Base-by-base conservation (phyloP, 768 basidiomycete genomes). In the Mycena vulgaris region DNA sequence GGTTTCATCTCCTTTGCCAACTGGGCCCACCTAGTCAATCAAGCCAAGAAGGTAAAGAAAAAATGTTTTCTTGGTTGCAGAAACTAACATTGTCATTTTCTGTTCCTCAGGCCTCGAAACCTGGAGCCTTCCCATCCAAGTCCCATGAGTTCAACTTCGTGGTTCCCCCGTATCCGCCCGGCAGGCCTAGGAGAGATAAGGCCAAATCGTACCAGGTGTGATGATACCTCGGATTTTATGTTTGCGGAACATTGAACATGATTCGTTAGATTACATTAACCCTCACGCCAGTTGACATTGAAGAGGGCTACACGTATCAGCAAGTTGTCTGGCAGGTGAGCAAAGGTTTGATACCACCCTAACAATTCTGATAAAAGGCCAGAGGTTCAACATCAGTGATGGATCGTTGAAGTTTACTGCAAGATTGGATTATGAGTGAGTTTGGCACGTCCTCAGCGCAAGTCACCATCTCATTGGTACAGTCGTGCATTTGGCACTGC, bases 311-410 rank as follows among this genome's bases (percentile, higher is more conserved):
- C 27, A 47, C 58, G 23, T 60, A 60, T 47, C 42, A 60, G 30
- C 28, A 60, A 47, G 45, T 60, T 16, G 58, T n/a, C 30, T 60
- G 58, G 58, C 58, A 60, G 45, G 58, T 60, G 45, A 31, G 30
- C 10, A 60, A 2, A 3, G 9, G 9, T 30, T 33, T 47, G 3
- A 33, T 33, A 47, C n/a, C 31, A 16, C 42, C 23, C 7, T 25
- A 31, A 11, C 17, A 6, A 47, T 25, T 60, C 58, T 47, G 28
- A 60, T 47, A 30, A 47, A 31, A 17, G 0, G 58, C 28, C 40
- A 60, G 58, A 60, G 40, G 45, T 47, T 47, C 42, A 60, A 60
- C 10, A 47, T 40, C 39, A 40, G 16, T 40, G 39, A 40, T 40
- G 39, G 13, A 30, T 5, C 27, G 42, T 14, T 10, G 13, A 23